Base-by-base conservation (phyloP, 306 rosid species). In the Prunus fruticosa region DNA sequence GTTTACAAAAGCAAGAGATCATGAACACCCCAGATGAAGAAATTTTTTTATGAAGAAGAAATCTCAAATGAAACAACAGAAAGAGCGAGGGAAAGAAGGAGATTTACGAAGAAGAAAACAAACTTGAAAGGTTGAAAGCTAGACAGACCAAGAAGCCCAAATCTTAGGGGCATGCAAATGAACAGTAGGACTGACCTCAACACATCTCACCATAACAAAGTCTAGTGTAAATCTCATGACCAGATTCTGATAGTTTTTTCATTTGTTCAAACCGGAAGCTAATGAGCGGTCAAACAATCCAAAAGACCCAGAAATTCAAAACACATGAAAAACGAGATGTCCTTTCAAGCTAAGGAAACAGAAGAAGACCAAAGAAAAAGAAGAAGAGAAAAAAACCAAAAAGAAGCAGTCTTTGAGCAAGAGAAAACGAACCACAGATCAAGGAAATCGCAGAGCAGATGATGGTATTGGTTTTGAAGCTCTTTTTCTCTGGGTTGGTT, bases 371-470 rank as follows among this genome's bases (percentile, higher is more conserved):
- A 12, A 38, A 53, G 15, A 45, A 60, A 53, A 25, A 20, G 54
- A 46, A 41, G 41, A 20, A 41, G 20, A 77, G 6, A 30, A 18
- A 2, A 47, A 41, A 53, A 25, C 11, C 16, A 56, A 16, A n/a
- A 53, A 57, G 76, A 58, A 53, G 28, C 23, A 58, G 56, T 18
- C 27, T 34, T 25, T 58, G 58, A 52, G 54, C 23, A 19, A 30
- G 67, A 71, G 22, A 76, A 18, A 18, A 62, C 81, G 32, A 30
- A 77, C 80, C 80, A 22, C 51, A 61, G 64, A 56, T 64, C 71
- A 63, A 41, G 50, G 60, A 71, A 66, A 77, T 51, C 81, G 57
- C 71, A 23, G 65, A 56, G 49, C 30, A 72, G 84, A 68, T 27
- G 71, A 38, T 38, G n/a, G 15, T 79, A 46, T 20, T n/a, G 68